Evolutionary conservation across 2,329 filamentous ascomycete genomes (phyloP).

Genomic region (Diaporthe sp.): DNA sequence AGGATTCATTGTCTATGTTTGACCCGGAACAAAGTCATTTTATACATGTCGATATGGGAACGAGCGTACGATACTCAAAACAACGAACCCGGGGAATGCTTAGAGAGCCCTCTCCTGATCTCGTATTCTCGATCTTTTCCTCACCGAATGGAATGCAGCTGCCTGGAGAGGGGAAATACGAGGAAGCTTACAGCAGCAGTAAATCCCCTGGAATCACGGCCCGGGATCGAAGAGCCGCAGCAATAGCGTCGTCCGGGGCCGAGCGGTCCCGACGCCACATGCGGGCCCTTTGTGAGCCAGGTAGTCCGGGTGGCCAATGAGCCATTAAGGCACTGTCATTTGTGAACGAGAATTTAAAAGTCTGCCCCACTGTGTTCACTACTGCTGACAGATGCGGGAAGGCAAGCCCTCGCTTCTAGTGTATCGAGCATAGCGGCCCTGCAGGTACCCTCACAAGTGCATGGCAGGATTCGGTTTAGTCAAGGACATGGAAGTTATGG

Average conservation of each 20-base stretch:
- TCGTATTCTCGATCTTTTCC: not conserved
- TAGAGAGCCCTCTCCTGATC: not conserved
- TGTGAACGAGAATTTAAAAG: not conserved
- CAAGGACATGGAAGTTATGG: not conserved
- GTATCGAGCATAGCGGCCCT: not conserved
- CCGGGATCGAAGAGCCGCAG: not conserved
- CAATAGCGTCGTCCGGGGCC: not conserved
- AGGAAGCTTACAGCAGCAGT: not conserved
- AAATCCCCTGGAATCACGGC: not conserved
- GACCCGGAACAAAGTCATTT: not conserved
- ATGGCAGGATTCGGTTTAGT: not conserved
- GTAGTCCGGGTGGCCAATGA: not conserved
- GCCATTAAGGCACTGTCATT: not conserved
- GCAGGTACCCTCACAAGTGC: not conserved
- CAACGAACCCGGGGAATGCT: not conserved
- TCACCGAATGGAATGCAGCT: not conserved
- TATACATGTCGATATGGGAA: not conserved
- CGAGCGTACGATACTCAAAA: not conserved
- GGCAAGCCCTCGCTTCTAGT: not conserved
- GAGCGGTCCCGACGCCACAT: not conserved
- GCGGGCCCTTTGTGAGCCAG: not conserved
- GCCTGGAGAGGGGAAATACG: slow-evolving; percentile 26
- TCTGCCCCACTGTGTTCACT: not conserved
- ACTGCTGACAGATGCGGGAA: not conserved
- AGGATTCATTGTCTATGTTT: too few relatives aligned